Evolutionary conservation across 148 eudicot species (phyloP).

Genomic region (Rhododendron vialii): DNA sequence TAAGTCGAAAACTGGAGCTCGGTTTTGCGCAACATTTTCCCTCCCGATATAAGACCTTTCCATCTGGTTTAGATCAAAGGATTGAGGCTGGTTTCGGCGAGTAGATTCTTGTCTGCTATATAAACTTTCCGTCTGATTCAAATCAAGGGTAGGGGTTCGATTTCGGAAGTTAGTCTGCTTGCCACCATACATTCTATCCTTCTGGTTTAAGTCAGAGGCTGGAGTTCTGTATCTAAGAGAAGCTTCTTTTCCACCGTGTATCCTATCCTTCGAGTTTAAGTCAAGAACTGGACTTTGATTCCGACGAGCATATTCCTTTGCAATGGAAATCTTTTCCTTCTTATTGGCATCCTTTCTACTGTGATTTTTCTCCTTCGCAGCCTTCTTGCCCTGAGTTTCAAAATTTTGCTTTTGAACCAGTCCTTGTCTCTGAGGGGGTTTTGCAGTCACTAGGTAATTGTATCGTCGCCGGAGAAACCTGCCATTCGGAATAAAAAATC

Average conservation of each 20-base stretch:
- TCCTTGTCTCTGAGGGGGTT: constrained; percentile 16
- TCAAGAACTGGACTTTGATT: constrained; percentile 3
- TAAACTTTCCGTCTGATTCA: constrained; percentile 27
- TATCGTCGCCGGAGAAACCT: constrained; percentile 40
- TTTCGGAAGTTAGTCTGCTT: constrained; percentile 16
- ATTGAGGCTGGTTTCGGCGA: background rate
- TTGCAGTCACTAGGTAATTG: constrained; percentile 18
- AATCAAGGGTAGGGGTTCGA: constrained; percentile 13
- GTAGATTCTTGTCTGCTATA: constrained; percentile 23
- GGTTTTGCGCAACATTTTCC: constrained; percentile 19
- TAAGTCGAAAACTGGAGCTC: constrained; percentile 50
- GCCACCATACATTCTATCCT: constrained; percentile 11
- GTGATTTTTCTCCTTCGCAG: constrained; percentile 3
- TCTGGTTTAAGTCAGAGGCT: constrained; percentile 21
- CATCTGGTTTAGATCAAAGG: constrained; percentile 18
- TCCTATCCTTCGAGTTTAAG: constrained; percentile 17
- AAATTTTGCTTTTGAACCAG: constrained; percentile 8
- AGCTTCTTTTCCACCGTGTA: constrained; percentile 9
- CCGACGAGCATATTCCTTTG: constrained; percentile 13
- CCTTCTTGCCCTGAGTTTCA: constrained; percentile 11
- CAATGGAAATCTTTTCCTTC: constrained; percentile 10
- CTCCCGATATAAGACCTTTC: constrained; percentile 16
- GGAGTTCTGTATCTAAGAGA: background rate
- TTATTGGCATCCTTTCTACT: constrained; percentile 21
- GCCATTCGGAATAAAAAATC: background rate